A percentile compares a stretch with the other conserved stretches of the same genome.
These are phyloP conservation scores for Exophiala alcalophila DNA, from an alignment of 2,329 filamentous ascomycete species.

Conservation along the genomic window DNA sequence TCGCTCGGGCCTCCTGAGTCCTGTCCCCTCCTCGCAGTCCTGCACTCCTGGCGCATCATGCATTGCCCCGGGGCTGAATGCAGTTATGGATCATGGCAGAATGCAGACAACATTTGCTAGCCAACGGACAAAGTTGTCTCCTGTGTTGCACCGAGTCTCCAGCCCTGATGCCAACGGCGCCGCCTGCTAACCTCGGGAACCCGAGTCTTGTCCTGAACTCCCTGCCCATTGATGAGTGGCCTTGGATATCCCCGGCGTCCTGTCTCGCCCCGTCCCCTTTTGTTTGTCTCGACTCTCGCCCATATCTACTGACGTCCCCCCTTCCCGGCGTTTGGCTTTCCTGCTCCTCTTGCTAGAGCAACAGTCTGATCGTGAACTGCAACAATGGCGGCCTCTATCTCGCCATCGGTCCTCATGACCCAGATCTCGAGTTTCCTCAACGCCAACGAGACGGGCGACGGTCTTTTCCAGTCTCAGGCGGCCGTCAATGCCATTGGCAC, in stretches of 20 bases:
- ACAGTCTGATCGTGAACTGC: conserved; percentile 18
- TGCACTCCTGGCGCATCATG: too few relatives aligned
- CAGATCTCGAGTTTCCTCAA: conserved; percentile 29
- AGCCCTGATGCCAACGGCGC: conserved; percentile 14
- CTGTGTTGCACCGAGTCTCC: too few relatives aligned
- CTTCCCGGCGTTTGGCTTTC: conserved; percentile 14
- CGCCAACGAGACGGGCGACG: conserved; percentile 27
- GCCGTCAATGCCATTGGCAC: conserved; percentile 28
- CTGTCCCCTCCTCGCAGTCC: too few relatives aligned
- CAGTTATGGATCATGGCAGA: too few relatives aligned
- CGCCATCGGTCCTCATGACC: conserved; percentile 33
- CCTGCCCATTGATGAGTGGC: conserved; percentile 5
- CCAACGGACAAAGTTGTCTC: too few relatives aligned
- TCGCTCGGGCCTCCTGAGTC: too few relatives aligned
- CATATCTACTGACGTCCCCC: conserved; percentile 11
- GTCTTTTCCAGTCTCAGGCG: conserved; percentile 29
- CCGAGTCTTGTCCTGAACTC: conserved; percentile 1
- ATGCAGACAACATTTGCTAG: too few relatives aligned
- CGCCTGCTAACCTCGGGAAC: too few relatives aligned
- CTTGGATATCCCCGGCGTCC: conserved; percentile 9
- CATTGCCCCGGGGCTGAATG: too few relatives aligned
- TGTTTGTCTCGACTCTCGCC: conserved; percentile 7
- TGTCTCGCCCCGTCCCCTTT: conserved; percentile 11
- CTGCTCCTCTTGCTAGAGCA: conserved; percentile 10
- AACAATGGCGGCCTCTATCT: conserved; percentile 31